Evolutionary conservation across 148 eudicot species (phyloP), one percentile per base, ranked within the genome.

Genomic region (Silene latifolia): DNA sequence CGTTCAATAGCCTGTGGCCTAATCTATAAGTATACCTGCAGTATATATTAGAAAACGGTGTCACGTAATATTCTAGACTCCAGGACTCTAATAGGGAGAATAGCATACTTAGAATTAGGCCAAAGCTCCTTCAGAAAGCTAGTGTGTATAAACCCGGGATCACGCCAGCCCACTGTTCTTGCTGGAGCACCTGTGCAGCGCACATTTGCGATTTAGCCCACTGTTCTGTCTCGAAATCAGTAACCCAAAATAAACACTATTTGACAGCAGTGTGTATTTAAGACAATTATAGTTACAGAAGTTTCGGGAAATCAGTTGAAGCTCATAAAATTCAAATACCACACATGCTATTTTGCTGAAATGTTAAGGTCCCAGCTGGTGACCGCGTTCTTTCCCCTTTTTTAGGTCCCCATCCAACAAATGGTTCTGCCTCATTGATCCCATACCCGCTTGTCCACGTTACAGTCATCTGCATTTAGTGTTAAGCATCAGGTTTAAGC

Each of bases 101-200:
- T 14, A 46, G 14, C 86, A 44, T 86, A 88, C 91, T 66, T 18
- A 65, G 67, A 74, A 74, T 88, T 86, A 27, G 92, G 89, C 92
- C 89, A 88, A 7, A 88, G 76, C 21, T 88, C 89, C 78, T 86
- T 85, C 73, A 88, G 54, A 48, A 82, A 88, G 60, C 85, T 74
- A 48, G 92, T 86, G 77, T 88, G 88, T 63, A 88, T 86, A 71
- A 71, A 83, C 47, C 92, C 92, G 74, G 92, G 92, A 80, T 88
- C 89, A 17, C 89, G 87, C 92, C 92, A 88, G 19, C 92, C 92
- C 65, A 88, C 87, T 44, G 92, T 86, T 46, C 92, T 85, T 62
- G 92, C 92, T 9, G 92, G 92, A 17, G 87, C 81, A 81, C 86
- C 89, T 84, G 69, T 47, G 10, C 19, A 29, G 69, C 35, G 15